Evolutionary conservation across 2,329 filamentous ascomycete species (phyloP), one percentile per base, ranked within the genome.

Genomic region (Incumbomyces delicatus): DNA sequence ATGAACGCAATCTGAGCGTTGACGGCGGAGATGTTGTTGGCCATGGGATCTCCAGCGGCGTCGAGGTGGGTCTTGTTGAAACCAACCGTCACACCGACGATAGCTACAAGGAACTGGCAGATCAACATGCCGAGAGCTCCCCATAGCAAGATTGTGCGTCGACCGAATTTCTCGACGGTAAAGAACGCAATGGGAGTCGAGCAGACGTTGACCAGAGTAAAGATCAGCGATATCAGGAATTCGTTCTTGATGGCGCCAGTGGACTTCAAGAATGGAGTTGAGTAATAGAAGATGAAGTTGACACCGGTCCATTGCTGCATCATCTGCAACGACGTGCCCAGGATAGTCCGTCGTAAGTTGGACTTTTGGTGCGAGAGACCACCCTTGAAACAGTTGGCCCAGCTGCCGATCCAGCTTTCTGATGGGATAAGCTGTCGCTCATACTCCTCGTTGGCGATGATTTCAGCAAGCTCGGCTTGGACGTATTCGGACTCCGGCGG

Each of bases 211-310:
- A 94, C 85, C 45, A 92, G 76, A 53, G 85, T 92, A 65, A 87
- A 90, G 70, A 94, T 77, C 61, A 94, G 74, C 49, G 81, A 84
- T 63, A 92, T 88, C 58, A 94, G 66, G 77, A 94, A 94, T 36
- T 78, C 74, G 73, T 94, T 83, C 51, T 63, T 57, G 59, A 94
- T 87, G 58, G 84, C 83, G 56, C 83, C 83, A 27, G 84, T 81
- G 18, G 81, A 80, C 67, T 84, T 68, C 70, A 94, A 85, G 79
- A 94, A 88, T 49, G 81, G 77, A 8, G 83, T 86, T 13, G 81
- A 84, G 72, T 78, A 87, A 71, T 87, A 85, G 73, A 88, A 90
- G 74, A 92, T 85, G 70, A 90, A 94, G 76, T 94, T 94, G 69
- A 94, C 84, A 72, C 87, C 86, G 20, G 85, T 88, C 78, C 76